Evolutionary conservation across 1,284 basidiomycete species (phyloP).

Genomic region (Irpex sp.): DNA sequence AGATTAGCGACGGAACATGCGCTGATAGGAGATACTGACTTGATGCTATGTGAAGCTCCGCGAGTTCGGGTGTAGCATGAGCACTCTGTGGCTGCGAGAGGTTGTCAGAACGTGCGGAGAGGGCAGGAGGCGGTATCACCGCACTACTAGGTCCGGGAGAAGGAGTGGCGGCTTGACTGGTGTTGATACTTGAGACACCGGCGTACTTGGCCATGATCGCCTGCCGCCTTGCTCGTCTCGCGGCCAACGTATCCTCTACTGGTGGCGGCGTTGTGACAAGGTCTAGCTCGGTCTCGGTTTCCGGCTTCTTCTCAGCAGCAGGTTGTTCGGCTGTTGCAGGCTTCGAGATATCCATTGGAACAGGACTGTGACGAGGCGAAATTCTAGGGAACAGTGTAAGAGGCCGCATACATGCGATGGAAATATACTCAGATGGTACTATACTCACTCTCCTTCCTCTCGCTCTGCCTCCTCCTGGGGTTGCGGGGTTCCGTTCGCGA

Average conservation of each 20-base stretch:
- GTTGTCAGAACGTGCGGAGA: conserved; percentile 57
- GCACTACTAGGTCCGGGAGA: conserved; percentile 68
- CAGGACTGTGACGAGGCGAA: conserved; percentile 48
- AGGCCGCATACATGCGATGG: neutral
- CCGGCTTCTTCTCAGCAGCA: conserved; percentile 24
- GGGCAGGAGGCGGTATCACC: conserved; percentile 61
- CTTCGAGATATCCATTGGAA: neutral
- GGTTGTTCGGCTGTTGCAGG: conserved; percentile 10
- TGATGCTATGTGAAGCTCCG: conserved; percentile 8
- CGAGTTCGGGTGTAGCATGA: conserved; percentile 31
- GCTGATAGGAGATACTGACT: conserved; percentile 8
- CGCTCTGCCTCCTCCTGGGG: conserved; percentile 49
- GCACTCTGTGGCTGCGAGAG: conserved; percentile 48
- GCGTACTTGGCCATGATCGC: conserved; percentile 85
- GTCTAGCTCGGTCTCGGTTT: conserved; percentile 54
- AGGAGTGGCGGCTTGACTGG: conserved; percentile 30
- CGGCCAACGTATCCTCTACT: conserved; percentile 72
- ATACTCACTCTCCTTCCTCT: conserved; percentile 80
- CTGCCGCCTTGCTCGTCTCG: conserved; percentile 75
- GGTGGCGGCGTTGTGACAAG: conserved; percentile 54
- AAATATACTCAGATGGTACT: conserved; percentile 14
- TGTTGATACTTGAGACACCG: conserved; percentile 39
- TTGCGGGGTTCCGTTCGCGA: conserved; percentile 16
- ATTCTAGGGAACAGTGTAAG: conserved; percentile 38
- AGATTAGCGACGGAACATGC: neutral